phyloP scores from a whole-genome alignment of 768 basidiomycete genomes.

The Termitomyces sp. region DNA sequence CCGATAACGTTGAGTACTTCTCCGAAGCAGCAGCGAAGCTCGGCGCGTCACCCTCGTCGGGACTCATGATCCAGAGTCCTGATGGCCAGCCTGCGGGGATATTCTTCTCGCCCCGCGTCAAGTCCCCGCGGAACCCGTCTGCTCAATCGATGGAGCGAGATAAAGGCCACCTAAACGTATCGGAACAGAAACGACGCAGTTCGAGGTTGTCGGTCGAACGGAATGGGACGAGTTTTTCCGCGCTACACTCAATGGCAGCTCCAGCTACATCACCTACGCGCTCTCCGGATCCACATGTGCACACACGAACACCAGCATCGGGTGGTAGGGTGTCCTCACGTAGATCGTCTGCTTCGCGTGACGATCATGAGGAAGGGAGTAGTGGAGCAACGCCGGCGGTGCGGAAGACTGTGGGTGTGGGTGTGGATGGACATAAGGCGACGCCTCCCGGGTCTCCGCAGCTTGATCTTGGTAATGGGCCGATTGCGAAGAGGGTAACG shows the following conservation, averaged over 20 bases:
- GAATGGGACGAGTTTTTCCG: conserved; percentile 23
- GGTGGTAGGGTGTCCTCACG: conserved; percentile 1
- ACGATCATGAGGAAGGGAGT: neutral
- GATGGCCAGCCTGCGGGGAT: conserved; percentile 95
- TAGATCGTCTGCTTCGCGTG: conserved; percentile 5
- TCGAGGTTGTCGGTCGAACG: conserved; percentile 16
- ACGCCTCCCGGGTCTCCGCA: conserved; percentile 11
- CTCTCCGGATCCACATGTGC: neutral
- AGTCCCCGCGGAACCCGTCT: conserved; percentile 27
- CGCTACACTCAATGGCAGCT: conserved; percentile 22
- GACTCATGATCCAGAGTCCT: conserved; percentile 85
- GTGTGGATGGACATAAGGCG: conserved; percentile 2
- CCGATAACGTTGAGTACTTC: conserved; percentile 78
- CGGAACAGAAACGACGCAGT: conserved; percentile 19
- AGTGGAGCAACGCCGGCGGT: neutral
- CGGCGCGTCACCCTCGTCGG: conserved; percentile 74
- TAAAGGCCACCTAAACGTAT: conserved; percentile 20
- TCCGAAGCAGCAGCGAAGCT: conserved; percentile 61
- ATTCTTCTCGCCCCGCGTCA: conserved; percentile 80
- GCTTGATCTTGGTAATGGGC: neutral
- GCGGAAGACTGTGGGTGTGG: neutral
- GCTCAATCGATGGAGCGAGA: conserved; percentile 43
- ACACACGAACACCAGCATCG: neutral
- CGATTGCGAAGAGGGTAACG: neutral
- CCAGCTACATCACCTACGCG: conserved; percentile 11